These are phyloP conservation scores for Rhodotorula babjevae DNA, from an alignment of 768 basidiomycete species.

Conservation along the genomic window DNA sequence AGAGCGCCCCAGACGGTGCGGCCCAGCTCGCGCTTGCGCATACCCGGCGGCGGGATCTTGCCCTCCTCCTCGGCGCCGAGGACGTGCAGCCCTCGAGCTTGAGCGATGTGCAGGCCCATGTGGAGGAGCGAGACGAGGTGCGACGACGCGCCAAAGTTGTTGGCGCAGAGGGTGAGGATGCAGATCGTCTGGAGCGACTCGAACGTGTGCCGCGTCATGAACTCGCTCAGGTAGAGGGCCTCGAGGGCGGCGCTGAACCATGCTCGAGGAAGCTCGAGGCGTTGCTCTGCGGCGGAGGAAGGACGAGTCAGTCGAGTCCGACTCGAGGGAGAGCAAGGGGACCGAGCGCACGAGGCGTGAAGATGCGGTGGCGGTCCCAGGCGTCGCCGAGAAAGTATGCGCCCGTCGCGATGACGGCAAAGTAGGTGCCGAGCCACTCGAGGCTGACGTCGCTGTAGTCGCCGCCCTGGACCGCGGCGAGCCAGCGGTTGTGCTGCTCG, in stretches of 20 bases:
- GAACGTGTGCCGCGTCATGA: slow-evolving; percentile 6
- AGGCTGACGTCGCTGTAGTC: not conserved
- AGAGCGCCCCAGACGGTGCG: not conserved
- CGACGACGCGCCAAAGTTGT: not conserved
- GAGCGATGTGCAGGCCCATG: not conserved
- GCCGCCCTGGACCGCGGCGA: not conserved
- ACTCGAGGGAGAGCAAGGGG: not conserved
- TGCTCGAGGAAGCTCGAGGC: not conserved
- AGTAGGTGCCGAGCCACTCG: not conserved
- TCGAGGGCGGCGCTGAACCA: not conserved
- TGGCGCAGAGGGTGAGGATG: slow-evolving; percentile 1
- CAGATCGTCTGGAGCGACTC: not conserved
- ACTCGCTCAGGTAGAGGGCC: not conserved
- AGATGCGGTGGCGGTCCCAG: not conserved
- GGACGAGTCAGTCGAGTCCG: not conserved
- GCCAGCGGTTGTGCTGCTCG: not conserved
- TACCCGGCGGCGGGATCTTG: not conserved
- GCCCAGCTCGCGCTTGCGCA: not conserved
- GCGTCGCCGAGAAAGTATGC: not conserved
- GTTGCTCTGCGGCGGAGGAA: not conserved
- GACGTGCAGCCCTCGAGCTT: not conserved
- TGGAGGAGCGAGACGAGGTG: slow-evolving; percentile 1
- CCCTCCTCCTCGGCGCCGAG: slow-evolving; percentile 1
- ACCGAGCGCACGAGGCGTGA: not conserved
- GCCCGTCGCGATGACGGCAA: not conserved